Percentiles rank a stretch among this genome's conserved stretches.
These are phyloP conservation scores for Colletotrichum australisinense DNA, from an alignment of 2,329 filamentous ascomycete species.

Conservation along the genomic window DNA sequence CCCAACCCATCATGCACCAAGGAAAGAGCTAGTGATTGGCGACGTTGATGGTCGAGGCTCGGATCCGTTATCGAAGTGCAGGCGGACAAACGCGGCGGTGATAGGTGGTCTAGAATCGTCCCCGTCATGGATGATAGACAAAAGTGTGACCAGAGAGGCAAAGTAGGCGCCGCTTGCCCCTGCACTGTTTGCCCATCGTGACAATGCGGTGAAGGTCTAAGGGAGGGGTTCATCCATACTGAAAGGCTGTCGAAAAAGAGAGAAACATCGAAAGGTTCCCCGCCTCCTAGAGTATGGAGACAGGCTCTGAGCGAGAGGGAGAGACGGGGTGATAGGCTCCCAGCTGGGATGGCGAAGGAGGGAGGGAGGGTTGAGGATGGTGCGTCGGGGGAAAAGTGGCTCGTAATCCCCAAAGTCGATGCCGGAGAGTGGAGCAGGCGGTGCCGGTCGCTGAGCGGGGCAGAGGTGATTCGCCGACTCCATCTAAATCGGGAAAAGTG, in stretches of 20 bases:
- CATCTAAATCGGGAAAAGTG: constrained; percentile 31
- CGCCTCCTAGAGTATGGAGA: not conserved
- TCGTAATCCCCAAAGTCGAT: not conserved
- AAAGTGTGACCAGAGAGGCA: not conserved
- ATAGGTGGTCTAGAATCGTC: not conserved
- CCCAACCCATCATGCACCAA: constrained; percentile 33
- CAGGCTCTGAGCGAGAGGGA: not conserved
- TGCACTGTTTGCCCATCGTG: not conserved
- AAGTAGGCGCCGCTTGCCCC: not conserved
- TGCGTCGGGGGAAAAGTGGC: constrained; percentile 22
- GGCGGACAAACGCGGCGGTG: not conserved
- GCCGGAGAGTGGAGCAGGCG: constrained; percentile 22
- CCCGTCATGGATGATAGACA: not conserved
- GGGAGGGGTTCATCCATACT: not conserved
- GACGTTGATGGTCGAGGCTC: not conserved
- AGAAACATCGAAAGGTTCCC: not conserved
- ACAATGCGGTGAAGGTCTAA: not conserved
- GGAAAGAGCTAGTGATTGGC: constrained; percentile 10
- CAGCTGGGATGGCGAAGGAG: not conserved
- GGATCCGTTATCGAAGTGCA: constrained; percentile 24
- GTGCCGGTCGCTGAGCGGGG: constrained; percentile 23
- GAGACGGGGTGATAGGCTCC: not conserved
- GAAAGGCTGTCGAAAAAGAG: not conserved
- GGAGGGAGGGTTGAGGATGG: not conserved
- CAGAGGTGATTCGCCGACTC: constrained; percentile 1